phyloP scores from a whole-genome alignment of 495 filamentous ascomycete genomes.

The Hypoxylon intermedium region DNA sequence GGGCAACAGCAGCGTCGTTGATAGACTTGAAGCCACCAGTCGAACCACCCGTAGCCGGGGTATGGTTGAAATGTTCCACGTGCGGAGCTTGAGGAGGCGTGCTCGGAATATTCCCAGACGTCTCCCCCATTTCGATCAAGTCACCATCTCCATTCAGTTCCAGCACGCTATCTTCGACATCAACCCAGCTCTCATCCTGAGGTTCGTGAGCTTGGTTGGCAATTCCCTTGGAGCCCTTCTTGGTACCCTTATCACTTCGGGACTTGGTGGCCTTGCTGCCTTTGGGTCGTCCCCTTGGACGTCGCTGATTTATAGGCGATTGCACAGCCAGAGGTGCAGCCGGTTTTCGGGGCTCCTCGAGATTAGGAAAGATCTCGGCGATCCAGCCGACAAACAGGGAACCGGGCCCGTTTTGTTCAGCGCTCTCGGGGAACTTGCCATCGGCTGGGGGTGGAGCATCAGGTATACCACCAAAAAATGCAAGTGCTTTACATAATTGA shows the following conservation, averaged over 20 bases:
- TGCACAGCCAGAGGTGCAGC: constrained; percentile 27
- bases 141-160: constrained; percentile 38
- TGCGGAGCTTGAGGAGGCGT: constrained; percentile 29
- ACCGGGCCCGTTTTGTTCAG: constrained; percentile 60
- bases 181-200: constrained; percentile 46
- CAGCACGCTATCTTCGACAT: constrained; percentile 42
- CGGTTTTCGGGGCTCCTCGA: constrained; percentile 35
- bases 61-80: constrained; percentile 29
- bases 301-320: constrained; percentile 39
- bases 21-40: constrained; percentile 43
- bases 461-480: constrained; percentile 65
- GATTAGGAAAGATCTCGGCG: constrained; percentile 62
- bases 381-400: constrained; percentile 65
- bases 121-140: constrained; percentile 31
- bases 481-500: constrained; percentile 63
- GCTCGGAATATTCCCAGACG: constrained; percentile 28
- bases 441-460: constrained; percentile 60
- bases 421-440: constrained; percentile 61
- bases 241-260: constrained; percentile 58
- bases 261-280: constrained; percentile 59
- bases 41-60: constrained; percentile 33
- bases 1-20: constrained; percentile 28
- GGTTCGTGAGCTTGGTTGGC: constrained; percentile 32
- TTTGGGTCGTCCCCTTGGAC: constrained; percentile 59
- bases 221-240: constrained; percentile 49